Evolutionary conservation across 2,329 filamentous ascomycete species (phyloP).

Genomic region (Aspergillus uvarum): DNA sequence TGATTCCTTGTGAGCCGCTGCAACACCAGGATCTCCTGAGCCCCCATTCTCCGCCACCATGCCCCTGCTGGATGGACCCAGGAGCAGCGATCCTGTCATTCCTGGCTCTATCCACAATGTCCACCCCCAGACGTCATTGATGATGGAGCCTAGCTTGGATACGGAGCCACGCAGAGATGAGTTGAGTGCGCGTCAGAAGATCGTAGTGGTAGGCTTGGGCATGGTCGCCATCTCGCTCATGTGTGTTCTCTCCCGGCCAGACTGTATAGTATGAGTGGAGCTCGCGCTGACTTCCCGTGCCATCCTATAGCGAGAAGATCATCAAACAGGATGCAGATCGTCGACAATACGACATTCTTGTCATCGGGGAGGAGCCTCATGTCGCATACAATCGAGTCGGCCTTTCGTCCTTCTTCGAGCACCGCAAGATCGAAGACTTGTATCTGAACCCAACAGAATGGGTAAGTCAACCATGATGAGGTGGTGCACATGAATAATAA

Average conservation of each 20-base stretch:
- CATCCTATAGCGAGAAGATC: constrained; percentile 69
- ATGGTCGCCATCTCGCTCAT: constrained; percentile 92
- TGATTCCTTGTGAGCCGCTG: background rate
- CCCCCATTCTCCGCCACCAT: constrained; percentile 18
- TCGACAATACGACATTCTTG: constrained; percentile 75
- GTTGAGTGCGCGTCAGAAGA: constrained; percentile 52
- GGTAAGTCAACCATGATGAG: constrained; percentile 49
- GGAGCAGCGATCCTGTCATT: constrained; percentile 24
- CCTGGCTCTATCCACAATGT: constrained; percentile 21
- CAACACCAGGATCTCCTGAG: background rate
- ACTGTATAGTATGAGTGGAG: background rate
- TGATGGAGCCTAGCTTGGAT: constrained; percentile 7
- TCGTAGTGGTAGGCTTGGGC: constrained; percentile 82
- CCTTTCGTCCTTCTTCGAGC: constrained; percentile 83
- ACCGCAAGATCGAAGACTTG: constrained; percentile 80
- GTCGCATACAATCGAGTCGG: constrained; percentile 90
- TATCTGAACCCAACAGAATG: constrained; percentile 83
- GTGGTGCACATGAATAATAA: background rate
- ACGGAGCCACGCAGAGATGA: constrained; percentile 7
- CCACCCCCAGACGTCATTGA: constrained; percentile 5
- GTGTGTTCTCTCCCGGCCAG: constrained; percentile 53
- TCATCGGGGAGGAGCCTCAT: constrained; percentile 85
- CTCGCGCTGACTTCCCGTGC: background rate
- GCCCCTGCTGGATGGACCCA: constrained; percentile 32
- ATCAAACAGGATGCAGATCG: constrained; percentile 77